A percentile compares a stretch with the other conserved stretches of the same genome.
Evolutionary conservation across 148 eudicot species (phyloP).

Genomic region (Spergularia bocconei): DNA sequence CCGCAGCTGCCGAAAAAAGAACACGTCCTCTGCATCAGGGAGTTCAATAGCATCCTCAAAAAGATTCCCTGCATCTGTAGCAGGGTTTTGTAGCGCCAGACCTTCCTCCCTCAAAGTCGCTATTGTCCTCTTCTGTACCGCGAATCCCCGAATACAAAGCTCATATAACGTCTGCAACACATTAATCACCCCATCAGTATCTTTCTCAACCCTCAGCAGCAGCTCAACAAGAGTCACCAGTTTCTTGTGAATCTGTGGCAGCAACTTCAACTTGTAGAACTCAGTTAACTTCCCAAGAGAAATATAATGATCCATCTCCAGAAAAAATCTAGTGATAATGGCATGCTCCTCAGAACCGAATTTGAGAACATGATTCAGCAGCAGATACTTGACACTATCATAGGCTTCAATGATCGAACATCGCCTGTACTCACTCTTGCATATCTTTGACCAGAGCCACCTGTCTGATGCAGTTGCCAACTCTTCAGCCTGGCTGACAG

Average conservation of each 20-base stretch:
- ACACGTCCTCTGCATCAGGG: slow-evolving; percentile 54
- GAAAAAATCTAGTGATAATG: slow-evolving; percentile 51
- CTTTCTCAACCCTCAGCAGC: slow-evolving; percentile 47
- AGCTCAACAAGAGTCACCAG: slow-evolving; percentile 59
- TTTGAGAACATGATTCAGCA: slow-evolving; percentile 51
- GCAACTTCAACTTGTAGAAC: slow-evolving; percentile 43
- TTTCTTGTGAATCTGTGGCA: slow-evolving; percentile 52
- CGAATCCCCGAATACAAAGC: slow-evolving; percentile 63
- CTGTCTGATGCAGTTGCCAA: slow-evolving; percentile 42
- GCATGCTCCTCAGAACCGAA: slow-evolving; percentile 58
- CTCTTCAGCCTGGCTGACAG: slow-evolving; percentile 69
- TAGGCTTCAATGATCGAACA: slow-evolving; percentile 86
- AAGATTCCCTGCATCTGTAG: slow-evolving; percentile 42
- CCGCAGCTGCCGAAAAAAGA: slow-evolving; percentile 61
- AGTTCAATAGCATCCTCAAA: slow-evolving; percentile 75
- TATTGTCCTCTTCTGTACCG: slow-evolving; percentile 41
- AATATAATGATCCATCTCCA: slow-evolving; percentile 55
- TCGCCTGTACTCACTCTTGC: slow-evolving; percentile 82
- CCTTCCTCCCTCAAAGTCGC: slow-evolving; percentile 52
- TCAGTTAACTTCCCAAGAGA: slow-evolving; percentile 42
- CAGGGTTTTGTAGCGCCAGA: slow-evolving; percentile 48
- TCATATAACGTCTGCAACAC: slow-evolving; percentile 81
- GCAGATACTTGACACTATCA: slow-evolving; percentile 64
- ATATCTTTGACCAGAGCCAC: slow-evolving; percentile 65
- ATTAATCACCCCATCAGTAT: slow-evolving; percentile 45